Evolutionary conservation across 2,329 filamentous ascomycete genomes (phyloP), one percentile per base, ranked within the genome.

Genomic region (Aspergillus sojae): DNA sequence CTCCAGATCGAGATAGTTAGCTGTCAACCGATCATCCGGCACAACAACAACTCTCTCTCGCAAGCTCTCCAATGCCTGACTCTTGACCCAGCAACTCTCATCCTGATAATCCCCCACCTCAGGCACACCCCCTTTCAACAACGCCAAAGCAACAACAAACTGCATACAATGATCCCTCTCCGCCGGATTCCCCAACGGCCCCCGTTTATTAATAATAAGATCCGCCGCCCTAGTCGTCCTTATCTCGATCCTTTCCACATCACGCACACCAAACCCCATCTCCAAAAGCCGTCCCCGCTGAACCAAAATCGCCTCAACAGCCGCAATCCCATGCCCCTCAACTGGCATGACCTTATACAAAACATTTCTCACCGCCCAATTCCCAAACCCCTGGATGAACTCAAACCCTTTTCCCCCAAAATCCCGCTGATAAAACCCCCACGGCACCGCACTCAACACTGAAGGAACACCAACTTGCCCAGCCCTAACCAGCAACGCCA

Each of bases 121-220:
- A 3, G 71, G 67, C 2, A 62, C 43, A 5, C 34, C 30, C 1
- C 72, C 74, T 58, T 79, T 80, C 23, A 77, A 57, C 7, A 79
- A 65, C 2, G 68, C 65, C 21, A 79, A 50, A 4, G 76, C 72
- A 21, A 78, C 65, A 32, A 76, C 70, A 58, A 73, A 79, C 56
- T 77, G 70, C 53, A 80, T 65, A 55, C 73, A 77, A 52, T 79
- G 77, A 64, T 78, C 77, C 11, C 77, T 69, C 61, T 79, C 77
- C 7, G 77, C 75, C 16, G 70, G 59, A 62, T 75, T 75, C 2
- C 58, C 41, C 43, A 78, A 56, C n/a, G 41, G 52, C 0, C 71
- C 73, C 1, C 23, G 57, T 41, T 78, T 79, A 53, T 75, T 74
- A 41, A 79, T 76, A 26, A 79, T 78, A 21, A 70, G 39, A 45